phyloP scores from a whole-genome alignment of 2,329 filamentous ascomycete species.

The Fusarium sp. region DNA sequence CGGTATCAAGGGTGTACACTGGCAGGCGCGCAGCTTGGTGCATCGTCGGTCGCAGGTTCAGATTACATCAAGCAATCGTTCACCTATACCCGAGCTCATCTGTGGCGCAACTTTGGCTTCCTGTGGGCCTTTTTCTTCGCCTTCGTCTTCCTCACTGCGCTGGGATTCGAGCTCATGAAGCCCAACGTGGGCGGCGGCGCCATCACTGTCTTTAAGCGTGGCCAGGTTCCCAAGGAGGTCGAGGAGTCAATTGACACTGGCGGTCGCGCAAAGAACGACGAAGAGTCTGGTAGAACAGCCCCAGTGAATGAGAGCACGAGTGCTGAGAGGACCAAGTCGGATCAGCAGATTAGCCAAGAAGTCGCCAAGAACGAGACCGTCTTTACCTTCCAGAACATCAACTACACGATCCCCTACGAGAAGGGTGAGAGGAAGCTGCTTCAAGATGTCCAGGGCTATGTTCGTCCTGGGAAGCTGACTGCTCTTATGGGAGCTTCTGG shows the following conservation, averaged over 20 bases:
- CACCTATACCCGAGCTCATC: conserved; percentile 69
- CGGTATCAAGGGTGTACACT: conserved; percentile 70
- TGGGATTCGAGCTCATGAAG: conserved; percentile 78
- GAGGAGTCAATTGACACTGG: conserved; percentile 71
- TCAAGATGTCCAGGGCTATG: conserved; percentile 86
- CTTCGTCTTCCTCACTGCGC: conserved; percentile 80
- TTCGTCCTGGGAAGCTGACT: conserved; percentile 85
- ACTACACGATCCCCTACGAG: conserved; percentile 69
- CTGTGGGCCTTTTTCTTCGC: conserved; percentile 82
- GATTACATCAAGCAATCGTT: conserved; percentile 69
- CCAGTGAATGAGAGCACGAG: conserved; percentile 48
- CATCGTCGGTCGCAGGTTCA: conserved; percentile 66
- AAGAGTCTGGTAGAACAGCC: conserved; percentile 57
- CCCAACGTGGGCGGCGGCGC: conserved; percentile 72
- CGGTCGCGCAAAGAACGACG: conserved; percentile 64
- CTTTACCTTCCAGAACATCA: conserved; percentile 68
- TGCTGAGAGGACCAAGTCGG: conserved; percentile 47
- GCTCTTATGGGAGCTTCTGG: conserved; percentile 79
- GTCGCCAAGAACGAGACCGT: conserved; percentile 75
- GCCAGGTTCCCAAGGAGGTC: conserved; percentile 72
- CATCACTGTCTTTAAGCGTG: conserved; percentile 75
- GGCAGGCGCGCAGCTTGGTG: conserved; percentile 62
- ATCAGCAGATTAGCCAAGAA: conserved; percentile 51
- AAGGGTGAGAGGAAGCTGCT: conserved; percentile 78
- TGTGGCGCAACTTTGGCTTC: conserved; percentile 86